Percentiles rank a stretch among this genome's conserved stretches.
Evolutionary conservation across 2,329 filamentous ascomycete genomes (phyloP).

Genomic region (Fusarium metavorans): DNA sequence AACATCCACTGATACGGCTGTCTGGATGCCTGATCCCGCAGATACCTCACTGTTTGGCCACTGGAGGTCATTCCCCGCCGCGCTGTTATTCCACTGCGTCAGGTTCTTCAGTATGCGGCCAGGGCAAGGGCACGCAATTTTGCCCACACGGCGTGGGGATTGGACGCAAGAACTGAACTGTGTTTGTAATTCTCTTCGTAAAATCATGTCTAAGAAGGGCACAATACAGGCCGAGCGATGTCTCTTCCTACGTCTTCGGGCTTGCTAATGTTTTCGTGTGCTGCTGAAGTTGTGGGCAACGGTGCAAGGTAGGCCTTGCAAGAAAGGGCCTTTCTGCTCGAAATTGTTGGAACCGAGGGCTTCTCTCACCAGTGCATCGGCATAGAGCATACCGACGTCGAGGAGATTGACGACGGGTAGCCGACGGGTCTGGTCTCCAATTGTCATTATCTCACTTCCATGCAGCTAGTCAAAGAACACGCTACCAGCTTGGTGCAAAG

Average conservation of each 20-base stretch:
- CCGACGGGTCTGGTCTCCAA: too few species aligned
- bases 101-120: neutral
- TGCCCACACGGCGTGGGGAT: neutral
- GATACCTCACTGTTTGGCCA: neutral
- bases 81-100: neutral
- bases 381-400: too few species aligned
- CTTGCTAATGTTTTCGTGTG: neutral
- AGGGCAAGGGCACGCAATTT: neutral
- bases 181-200: neutral
- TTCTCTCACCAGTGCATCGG: too few species aligned
- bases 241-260: neutral
- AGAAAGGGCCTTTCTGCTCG: neutral
- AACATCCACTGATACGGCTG: neutral
- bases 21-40: neutral
- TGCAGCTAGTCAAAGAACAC: too few species aligned
- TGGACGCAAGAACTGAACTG: neutral
- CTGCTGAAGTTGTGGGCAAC: neutral
- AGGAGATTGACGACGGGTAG: too few species aligned
- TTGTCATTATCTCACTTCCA: too few species aligned
- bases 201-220: neutral
- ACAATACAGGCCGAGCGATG: neutral
- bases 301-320: neutral
- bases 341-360: neutral
- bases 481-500: too few species aligned
- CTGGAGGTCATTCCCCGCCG: neutral